A percentile compares a stretch with the other conserved stretches of the same genome.
These are phyloP conservation scores for Phialocephala subalpina DNA, from an alignment of 2,329 filamentous ascomycete genomes.

Conservation along the genomic window DNA sequence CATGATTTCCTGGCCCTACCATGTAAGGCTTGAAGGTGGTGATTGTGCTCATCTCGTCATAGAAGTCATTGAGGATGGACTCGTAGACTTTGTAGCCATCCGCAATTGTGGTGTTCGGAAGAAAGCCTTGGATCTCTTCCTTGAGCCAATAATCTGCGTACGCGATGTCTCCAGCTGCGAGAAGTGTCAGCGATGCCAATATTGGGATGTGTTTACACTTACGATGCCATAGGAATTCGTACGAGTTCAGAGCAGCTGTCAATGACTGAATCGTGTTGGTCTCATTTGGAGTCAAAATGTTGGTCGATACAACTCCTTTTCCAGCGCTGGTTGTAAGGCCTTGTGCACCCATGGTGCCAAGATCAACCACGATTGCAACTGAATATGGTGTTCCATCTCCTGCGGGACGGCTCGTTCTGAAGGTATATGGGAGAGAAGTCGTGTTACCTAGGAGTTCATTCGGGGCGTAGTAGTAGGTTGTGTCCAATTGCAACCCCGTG, in stretches of 20 bases:
- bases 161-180: slow-evolving; percentile 52
- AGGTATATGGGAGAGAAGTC: slow-evolving; percentile 48
- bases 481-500: slow-evolving; percentile 55
- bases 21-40: slow-evolving; percentile 62
- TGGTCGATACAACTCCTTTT: slow-evolving; percentile 39
- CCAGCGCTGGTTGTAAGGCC: neutral
- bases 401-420: slow-evolving; percentile 58
- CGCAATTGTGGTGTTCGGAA: slow-evolving; percentile 48
- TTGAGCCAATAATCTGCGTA: slow-evolving; percentile 66
- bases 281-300: slow-evolving; percentile 58
- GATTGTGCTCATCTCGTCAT: slow-evolving; percentile 60
- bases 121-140: slow-evolving; percentile 16
- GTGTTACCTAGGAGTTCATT: slow-evolving; percentile 56
- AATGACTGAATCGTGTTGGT: slow-evolving; percentile 59
- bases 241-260: slow-evolving; percentile 54
- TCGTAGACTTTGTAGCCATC: slow-evolving; percentile 58
- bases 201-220: neutral
- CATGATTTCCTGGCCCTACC: slow-evolving; percentile 64
- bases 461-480: slow-evolving; percentile 62
- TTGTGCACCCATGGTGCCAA: neutral
- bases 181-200: slow-evolving; percentile 4
- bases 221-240: slow-evolving; percentile 49
- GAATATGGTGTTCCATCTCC: slow-evolving; percentile 47
- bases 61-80: slow-evolving; percentile 64
- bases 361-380: slow-evolving; percentile 52